phyloP scores from a whole-genome alignment of 768 basidiomycete species.

The Multifurca ochricompacta region DNA sequence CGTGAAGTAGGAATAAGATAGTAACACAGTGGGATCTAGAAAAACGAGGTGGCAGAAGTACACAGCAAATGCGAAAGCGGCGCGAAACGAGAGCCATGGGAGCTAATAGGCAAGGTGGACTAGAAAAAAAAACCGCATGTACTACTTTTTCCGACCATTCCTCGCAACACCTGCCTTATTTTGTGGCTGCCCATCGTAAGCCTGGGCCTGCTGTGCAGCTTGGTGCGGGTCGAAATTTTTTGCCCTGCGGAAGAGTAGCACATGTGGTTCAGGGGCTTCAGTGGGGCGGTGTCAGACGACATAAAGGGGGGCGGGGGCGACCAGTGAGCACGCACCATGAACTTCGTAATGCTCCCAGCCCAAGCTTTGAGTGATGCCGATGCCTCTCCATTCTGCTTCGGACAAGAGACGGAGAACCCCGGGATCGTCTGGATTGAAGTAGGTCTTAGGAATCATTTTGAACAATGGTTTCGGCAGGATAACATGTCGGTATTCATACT shows the following conservation, averaged over 20 bases:
- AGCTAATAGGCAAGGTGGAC: slow-evolving; percentile 17
- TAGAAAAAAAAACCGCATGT: not conserved
- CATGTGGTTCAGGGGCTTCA: slow-evolving; percentile 85
- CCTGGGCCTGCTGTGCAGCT: slow-evolving; percentile 17
- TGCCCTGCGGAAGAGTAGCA: slow-evolving; percentile 82
- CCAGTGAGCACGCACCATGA: slow-evolving; percentile 54
- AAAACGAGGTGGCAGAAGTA: not conserved
- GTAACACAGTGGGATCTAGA: slow-evolving; percentile 4
- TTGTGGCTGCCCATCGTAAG: slow-evolving; percentile 20
- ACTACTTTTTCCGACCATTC: slow-evolving; percentile 38
- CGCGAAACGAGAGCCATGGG: slow-evolving; percentile 23
- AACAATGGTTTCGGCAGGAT: slow-evolving; percentile 92
- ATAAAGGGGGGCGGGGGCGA: not conserved
- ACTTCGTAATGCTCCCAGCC: slow-evolving; percentile 98
- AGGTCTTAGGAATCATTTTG: slow-evolving; percentile 85
- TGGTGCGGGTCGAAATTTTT: slow-evolving; percentile 47
- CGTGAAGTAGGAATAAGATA: not conserved
- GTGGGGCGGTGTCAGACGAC: not conserved
- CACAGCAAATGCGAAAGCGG: slow-evolving; percentile 18
- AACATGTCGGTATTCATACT: slow-evolving; percentile 94
- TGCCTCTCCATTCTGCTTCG: slow-evolving; percentile 92
- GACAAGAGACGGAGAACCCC: slow-evolving; percentile 75
- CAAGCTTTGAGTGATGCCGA: slow-evolving; percentile 92
- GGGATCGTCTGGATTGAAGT: slow-evolving; percentile 63
- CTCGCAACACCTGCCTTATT: slow-evolving; percentile 27